Evolutionary conservation across 306 rosid genomes (phyloP), one percentile per base, ranked within the genome.

Genomic region (Medicago ruthenica): DNA sequence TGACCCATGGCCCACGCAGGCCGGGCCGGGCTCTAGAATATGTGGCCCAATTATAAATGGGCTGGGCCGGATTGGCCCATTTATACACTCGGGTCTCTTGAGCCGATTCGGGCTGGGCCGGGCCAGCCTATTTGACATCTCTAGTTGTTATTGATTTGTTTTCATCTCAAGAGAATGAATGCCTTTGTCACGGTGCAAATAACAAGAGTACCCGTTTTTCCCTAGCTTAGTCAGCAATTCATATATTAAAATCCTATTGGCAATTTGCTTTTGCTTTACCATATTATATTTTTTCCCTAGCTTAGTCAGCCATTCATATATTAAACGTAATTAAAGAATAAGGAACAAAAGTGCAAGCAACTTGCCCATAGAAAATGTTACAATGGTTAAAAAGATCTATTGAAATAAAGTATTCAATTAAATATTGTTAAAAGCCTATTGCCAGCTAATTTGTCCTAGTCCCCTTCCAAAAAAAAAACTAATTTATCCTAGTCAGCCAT

Each of bases 261-360:
- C 47, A 63, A 70, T 22, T 65, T 82, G 74, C 50, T 54, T 63
- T 71, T 82, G 74, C 50, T 54, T 63, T 71, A 60, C n/a, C 53
- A 41, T 41, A 53, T 40, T 66, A 20, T 12, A 13, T 54, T 71
- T 79, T 48, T 39, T 40, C 60, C 79, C 11, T 67, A 67, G 71
- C 71, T 20, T 48, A 58, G 71, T 77, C 79, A 72, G 37, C 76
- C 8, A 67, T 40, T 69, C 27, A 54, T 55, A 44, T 65, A 34
- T 51, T 27, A 8, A 48, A 22, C 9, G 6, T 73, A 16, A 51
- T 16, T 73, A 15, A 70, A 69, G 10, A 37, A 74, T 2, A 74
- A 69, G 9, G 53, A 9, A 34, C 55, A 63, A 85, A 20, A 73
- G 61, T 70, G 76, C 80, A 80, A 83, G 67, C 74, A 77, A 76